These are phyloP conservation scores for Prosopis cineraria DNA, from an alignment of 306 rosid genomes.

Conservation along the genomic window DNA sequence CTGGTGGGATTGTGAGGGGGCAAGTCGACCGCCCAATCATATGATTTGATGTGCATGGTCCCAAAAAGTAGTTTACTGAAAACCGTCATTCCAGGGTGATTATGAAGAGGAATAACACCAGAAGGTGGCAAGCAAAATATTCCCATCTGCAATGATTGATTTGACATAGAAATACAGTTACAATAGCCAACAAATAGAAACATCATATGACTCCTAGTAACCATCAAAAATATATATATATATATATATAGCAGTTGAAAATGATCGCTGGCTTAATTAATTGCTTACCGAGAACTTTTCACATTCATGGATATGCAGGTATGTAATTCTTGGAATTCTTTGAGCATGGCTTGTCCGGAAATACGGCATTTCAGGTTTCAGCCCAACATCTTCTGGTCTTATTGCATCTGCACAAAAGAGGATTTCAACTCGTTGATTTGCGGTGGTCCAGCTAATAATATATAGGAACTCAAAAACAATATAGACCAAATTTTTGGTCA, in stretches of 20 bases:
- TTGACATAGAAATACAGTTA: neutral
- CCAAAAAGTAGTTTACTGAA: slow-evolving; percentile 92
- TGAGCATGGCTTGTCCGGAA: slow-evolving; percentile 41
- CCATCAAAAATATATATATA: too few relatives aligned
- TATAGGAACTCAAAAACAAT: neutral
- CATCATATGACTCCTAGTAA: neutral
- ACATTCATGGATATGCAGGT: slow-evolving; percentile 72
- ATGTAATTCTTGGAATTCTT: slow-evolving; percentile 60
- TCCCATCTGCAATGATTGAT: slow-evolving; percentile 72
- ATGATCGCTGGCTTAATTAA: too few relatives aligned
- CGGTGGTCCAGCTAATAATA: neutral
- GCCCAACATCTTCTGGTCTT: slow-evolving; percentile 67
- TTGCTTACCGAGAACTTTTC: slow-evolving; percentile 70
- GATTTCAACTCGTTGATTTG: neutral
- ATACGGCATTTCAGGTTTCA: slow-evolving; percentile 64
- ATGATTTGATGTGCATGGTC: slow-evolving; percentile 91
- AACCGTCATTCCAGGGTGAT: slow-evolving; percentile 98
- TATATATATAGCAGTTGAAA: slow-evolving; percentile 1
- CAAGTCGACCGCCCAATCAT: slow-evolving; percentile 81
- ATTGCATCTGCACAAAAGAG: slow-evolving; percentile 59
- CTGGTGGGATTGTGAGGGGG: slow-evolving; percentile 40
- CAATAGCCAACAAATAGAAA: neutral
- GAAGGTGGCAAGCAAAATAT: slow-evolving; percentile 95
- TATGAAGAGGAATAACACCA: slow-evolving; percentile 91
- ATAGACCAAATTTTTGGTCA: neutral